Percentiles rank a stretch among this genome's conserved stretches.
Evolutionary conservation across 2,329 filamentous ascomycete species (phyloP).

Genomic region (Ustilaginoidea virens): DNA sequence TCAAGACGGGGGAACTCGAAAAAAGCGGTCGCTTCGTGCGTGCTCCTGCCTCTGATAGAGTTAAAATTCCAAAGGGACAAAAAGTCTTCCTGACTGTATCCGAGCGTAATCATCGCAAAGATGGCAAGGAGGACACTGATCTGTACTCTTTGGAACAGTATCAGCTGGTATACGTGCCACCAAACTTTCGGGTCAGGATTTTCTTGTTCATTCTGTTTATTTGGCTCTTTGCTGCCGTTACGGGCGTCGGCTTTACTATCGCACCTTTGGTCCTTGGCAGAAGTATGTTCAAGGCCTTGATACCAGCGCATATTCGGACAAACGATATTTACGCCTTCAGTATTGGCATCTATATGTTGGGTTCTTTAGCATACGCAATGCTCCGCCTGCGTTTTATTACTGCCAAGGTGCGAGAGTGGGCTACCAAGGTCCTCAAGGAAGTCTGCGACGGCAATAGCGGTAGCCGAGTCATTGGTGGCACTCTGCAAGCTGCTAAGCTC

Average conservation of each 20-base stretch:
- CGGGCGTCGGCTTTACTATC: conserved; percentile 73
- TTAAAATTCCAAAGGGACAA: conserved; percentile 77
- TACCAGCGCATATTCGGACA: conserved; percentile 57
- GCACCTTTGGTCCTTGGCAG: conserved; percentile 77
- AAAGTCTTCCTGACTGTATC: conserved; percentile 66
- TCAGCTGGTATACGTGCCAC: conserved; percentile 66
- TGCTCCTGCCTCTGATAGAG: conserved; percentile 87
- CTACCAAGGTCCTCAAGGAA: conserved; percentile 9
- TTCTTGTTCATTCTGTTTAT: conserved; percentile 77
- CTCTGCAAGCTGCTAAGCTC: conserved; percentile 28
- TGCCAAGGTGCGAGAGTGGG: conserved; percentile 16
- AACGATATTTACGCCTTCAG: conserved; percentile 98
- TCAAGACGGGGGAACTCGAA: conserved; percentile 37
- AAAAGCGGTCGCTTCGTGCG: conserved; percentile 72
- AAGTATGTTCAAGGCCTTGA: conserved; percentile 54
- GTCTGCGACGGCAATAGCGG: conserved; percentile 9
- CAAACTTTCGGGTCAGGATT: conserved; percentile 66
- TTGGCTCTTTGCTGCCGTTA: conserved; percentile 84
- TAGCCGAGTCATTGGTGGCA: conserved; percentile 13
- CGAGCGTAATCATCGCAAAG: conserved; percentile 43
- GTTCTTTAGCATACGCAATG: conserved; percentile 46
- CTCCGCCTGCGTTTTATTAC: conserved; percentile 32
- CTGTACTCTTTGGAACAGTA: conserved; percentile 46
- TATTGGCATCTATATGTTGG: conserved; percentile 71
- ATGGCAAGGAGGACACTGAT: conserved; percentile 37